phyloP scores from a whole-genome alignment of 108 stramenopile species.

The Aurantiochytrium sp. region DNA sequence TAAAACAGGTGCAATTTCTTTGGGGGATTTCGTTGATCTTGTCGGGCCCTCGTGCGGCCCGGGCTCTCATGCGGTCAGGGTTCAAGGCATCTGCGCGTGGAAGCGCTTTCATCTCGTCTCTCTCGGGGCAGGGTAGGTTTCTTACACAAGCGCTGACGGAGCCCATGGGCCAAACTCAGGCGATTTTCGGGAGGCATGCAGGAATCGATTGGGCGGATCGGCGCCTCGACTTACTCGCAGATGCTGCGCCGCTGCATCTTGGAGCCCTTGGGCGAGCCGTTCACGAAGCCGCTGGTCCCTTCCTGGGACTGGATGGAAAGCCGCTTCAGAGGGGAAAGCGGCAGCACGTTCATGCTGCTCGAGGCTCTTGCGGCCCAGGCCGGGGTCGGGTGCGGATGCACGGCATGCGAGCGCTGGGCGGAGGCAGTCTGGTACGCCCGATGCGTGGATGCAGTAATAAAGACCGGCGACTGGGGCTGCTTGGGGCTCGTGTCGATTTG shows the following conservation, averaged over 20 bases:
- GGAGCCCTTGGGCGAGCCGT: background rate
- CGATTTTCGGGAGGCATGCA: too few relatives aligned
- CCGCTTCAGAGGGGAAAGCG: background rate
- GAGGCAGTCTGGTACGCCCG: background rate
- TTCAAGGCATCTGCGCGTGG: too few relatives aligned
- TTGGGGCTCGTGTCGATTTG: background rate
- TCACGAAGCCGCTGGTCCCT: background rate
- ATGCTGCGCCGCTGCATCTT: constrained; percentile 9
- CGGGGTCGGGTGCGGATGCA: background rate
- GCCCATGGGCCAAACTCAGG: too few relatives aligned
- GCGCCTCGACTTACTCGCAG: background rate
- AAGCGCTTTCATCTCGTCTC: too few relatives aligned
- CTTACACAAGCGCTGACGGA: too few relatives aligned
- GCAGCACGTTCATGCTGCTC: background rate
- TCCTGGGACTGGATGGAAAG: background rate
- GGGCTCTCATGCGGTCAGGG: too few relatives aligned
- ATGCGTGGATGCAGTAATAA: background rate
- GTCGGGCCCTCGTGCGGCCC: too few relatives aligned
- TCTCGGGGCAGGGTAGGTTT: too few relatives aligned
- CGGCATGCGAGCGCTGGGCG: background rate
- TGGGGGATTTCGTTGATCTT: too few relatives aligned
- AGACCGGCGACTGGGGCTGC: background rate
- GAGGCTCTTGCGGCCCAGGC: background rate
- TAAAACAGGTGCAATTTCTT: too few relatives aligned
- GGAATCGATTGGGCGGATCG: background rate